These are phyloP conservation scores for Sesbania bispinosa DNA, from an alignment of 306 rosid genomes.

Conservation along the genomic window DNA sequence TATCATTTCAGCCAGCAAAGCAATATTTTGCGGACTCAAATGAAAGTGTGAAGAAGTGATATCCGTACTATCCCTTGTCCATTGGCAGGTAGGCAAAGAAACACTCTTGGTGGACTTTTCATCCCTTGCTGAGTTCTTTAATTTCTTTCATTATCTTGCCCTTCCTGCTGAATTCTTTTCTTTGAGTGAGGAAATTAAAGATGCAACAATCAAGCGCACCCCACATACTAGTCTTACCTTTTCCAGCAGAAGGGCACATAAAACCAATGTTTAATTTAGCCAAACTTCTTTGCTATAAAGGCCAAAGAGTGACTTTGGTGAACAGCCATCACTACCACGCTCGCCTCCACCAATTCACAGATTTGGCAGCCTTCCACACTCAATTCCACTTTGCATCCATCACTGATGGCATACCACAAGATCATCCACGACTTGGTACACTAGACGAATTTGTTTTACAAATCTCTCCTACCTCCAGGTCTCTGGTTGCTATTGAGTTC, in stretches of 20 bases:
- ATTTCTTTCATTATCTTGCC: no score
- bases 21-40: no score
- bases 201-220: background rate
- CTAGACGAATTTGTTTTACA: no score
- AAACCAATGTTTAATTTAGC: slow-evolving; percentile 2
- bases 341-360: background rate
- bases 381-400: background rate
- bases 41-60: no score
- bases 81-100: no score
- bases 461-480: background rate
- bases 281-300: background rate
- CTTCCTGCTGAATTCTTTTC: no score
- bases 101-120: no score
- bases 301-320: background rate
- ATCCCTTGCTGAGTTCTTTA: no score
- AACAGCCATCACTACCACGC: background rate
- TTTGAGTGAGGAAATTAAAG: background rate
- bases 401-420: background rate
- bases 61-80: no score
- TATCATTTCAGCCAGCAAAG: no score
- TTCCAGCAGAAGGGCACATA: slow-evolving; percentile 15
- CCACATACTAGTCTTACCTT: background rate
- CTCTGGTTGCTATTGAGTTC: background rate
- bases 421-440: no score
- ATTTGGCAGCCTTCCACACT: background rate